Conservation (phyloP, 2,329 filamentous ascomycete genomes). For the Sarocladium kiliense region DNA sequence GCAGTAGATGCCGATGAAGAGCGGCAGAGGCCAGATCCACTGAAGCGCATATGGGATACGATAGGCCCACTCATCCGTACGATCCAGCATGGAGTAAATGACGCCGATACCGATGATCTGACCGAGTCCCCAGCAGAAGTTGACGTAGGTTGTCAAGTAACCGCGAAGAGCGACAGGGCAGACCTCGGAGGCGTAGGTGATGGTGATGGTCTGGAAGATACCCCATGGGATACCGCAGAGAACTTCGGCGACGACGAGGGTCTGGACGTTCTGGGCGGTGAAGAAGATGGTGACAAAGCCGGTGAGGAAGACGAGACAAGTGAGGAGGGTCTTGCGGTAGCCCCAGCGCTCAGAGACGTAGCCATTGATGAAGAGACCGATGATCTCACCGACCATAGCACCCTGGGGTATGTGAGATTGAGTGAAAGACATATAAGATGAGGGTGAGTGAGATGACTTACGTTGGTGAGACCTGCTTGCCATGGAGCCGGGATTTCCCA, state of each 20-base stretch:
- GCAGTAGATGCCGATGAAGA: conserved; percentile 60
- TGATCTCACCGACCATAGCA: conserved; percentile 56
- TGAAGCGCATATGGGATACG: conserved; percentile 68
- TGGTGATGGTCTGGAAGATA: conserved; percentile 53
- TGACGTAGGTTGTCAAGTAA: conserved; percentile 69
- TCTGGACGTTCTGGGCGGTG: conserved; percentile 54
- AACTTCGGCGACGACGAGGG: conserved; percentile 56
- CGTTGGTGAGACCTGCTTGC: conserved; percentile 57
- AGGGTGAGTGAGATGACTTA: conserved; percentile 19
- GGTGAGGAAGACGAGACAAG: conserved; percentile 46
- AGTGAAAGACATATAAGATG: not conserved
- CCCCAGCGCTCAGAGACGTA: conserved; percentile 62
- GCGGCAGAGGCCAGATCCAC: conserved; percentile 72
- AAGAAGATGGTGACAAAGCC: conserved; percentile 61
- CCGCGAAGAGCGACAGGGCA: conserved; percentile 68
- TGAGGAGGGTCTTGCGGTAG: conserved; percentile 61
- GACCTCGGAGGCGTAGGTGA: conserved; percentile 67
- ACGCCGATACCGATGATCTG: conserved; percentile 71
- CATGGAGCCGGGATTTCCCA: conserved; percentile 56
- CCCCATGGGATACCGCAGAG: conserved; percentile 59
- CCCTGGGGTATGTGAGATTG: conserved; percentile 26
- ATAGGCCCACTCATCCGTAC: conserved; percentile 64
- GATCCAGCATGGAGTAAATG: conserved; percentile 61
- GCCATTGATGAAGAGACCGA: conserved; percentile 63
- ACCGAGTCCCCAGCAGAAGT: conserved; percentile 74